A percentile compares a stretch with the other conserved stretches of the same genome.
Evolutionary conservation across 371 early-diverging fungal genomes (phyloP).

Genomic region (Mortierella sp.): DNA sequence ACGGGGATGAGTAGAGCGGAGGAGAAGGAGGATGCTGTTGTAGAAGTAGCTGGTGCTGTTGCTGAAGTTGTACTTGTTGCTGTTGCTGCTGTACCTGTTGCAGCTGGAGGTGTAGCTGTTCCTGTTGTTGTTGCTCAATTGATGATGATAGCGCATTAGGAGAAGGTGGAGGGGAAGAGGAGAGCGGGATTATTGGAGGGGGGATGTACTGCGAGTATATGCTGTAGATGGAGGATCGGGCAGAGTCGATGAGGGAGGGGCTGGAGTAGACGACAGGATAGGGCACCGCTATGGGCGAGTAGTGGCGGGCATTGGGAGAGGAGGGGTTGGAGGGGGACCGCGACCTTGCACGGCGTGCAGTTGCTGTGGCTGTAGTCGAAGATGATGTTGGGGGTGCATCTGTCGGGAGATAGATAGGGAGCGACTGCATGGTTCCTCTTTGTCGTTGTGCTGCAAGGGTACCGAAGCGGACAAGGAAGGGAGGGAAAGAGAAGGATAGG

Average conservation of each 20-base stretch:
- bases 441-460: neutral
- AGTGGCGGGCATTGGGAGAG: slow-evolving; percentile 4
- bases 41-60: neutral
- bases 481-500: neutral
- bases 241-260: slow-evolving; percentile 42
- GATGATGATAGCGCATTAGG: neutral
- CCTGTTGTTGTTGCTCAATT: neutral
- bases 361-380: neutral
- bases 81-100: slow-evolving; percentile 3
- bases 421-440: neutral
- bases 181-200: neutral
- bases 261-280: slow-evolving; percentile 43
- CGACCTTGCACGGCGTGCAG: neutral
- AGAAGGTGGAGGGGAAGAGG: neutral
- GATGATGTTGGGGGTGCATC: neutral
- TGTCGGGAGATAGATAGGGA: slow-evolving; percentile 4
- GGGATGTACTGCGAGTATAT: slow-evolving; percentile 2
- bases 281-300: slow-evolving; percentile 30
- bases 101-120: neutral
- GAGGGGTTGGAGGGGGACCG: slow-evolving; percentile 13
- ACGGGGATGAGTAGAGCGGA: slow-evolving; percentile 12
- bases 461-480: neutral
- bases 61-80: neutral
- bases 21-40: slow-evolving; percentile 15
- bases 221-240: slow-evolving; percentile 15